Base-by-base conservation (phyloP, 495 filamentous ascomycete genomes). In the Wilcoxina mikolae region DNA sequence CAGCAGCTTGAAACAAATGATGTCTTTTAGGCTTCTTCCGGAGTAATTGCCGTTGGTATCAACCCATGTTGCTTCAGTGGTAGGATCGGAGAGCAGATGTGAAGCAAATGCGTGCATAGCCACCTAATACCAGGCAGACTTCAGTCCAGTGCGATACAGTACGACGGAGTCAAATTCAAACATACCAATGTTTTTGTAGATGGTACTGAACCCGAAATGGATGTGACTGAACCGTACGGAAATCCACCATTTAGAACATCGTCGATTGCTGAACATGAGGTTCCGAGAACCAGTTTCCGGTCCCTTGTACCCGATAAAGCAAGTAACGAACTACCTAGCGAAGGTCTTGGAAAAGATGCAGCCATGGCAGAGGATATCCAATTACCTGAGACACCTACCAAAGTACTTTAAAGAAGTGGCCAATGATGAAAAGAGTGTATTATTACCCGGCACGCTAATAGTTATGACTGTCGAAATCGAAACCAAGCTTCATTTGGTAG, bases 71-170 rank as follows among this genome's bases (percentile, higher is more conserved):
- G 51, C 65, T n/a, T 57, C 55, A 5, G 53, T 49, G 17, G 27
- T 38, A 2, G 35, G 44, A 35, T 66, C 20, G 11, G 33, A 44
- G 26, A 68, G n/a, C 12, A 67, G 53, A 43, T 67, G 61, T 4
- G 65, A 59, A 12, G 51, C 38, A 12, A 67, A 54, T 15, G 58
- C 48, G 22, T 67, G 65, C 55, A 67, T 55, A 22, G 65, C 61
- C 47, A 67, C 47, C 62, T 65, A 31, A 47, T 59, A 15, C 7
- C 31, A 7, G 31, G 23, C 11, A 24, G 11, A 1, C 11, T 12
- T 24, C 15, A 46, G n/a, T 18, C 10, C 23, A 46, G 2, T 12
- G 17, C 23, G 23, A 20, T 18, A 46, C n/a, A 24, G 43, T 46
- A 20, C 2, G 23, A 18, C 2, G 43, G 15, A 20, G n/a, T 46